Evolutionary conservation across 148 eudicot species (phyloP), one percentile per base, ranked within the genome.

Genomic region (Rhododendron vialii): DNA sequence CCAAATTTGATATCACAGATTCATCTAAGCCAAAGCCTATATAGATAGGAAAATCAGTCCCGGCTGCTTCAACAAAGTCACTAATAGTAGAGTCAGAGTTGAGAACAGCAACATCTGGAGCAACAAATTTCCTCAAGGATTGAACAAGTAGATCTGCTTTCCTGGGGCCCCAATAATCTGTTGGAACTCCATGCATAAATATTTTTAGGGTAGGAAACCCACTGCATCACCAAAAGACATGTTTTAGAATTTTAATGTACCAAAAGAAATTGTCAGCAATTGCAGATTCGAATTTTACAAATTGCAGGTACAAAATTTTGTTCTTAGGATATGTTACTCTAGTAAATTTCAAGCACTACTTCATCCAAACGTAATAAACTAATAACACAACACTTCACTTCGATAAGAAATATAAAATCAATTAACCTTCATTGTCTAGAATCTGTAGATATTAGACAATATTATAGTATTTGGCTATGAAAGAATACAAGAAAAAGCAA

Each of bases 141-240:
- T 88, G 92, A 65, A 95, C 95, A 89, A 98, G 94, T 83, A 86
- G 82, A 71, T 93, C 95, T 38, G 96, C 92, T 87, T 94, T 91
- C 78, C 98, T 91, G 43, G 98, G 96, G 82, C 99, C 99, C 80
- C 88, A 83, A 69, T 98, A 98, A 22, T 98, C 96, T 45, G 94
- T 90, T 35, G 99, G 94, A 85, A 93, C 95, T 84, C 99, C 98
- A 87, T 95, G 96, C 85, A 92, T 91, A 87, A 94, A 98, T 84
- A 98, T 87, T 93, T 92, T 94, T 82, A 98, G 92, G 73, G 98
- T 94, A 71, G 99, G 99, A 89, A 92, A 98, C 79, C 98, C 99
- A 89, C 99, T 98, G 93, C 93, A 92, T 41, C 74, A 87, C 65
- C 88, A 84, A 5, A 51, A 57, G 33, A 71, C 67, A 78, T 20